phyloP scores from a whole-genome alignment of 1,284 basidiomycete species.

The Porphyrellus sp. region DNA sequence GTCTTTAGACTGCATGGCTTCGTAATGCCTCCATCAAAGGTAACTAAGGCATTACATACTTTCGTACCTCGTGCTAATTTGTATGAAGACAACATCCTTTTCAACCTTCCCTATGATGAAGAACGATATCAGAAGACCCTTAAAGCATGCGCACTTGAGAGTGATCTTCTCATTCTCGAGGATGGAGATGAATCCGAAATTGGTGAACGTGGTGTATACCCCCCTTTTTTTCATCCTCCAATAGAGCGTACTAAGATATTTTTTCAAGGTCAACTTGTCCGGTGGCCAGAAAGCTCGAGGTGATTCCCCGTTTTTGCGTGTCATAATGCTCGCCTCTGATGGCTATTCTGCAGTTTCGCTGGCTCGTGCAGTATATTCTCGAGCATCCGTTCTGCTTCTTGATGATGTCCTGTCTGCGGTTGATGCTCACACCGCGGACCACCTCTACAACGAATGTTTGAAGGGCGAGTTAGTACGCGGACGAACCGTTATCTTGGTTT shows the following conservation, averaged over 20 bases:
- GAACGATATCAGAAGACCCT: slow-evolving; percentile 57
- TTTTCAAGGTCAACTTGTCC: slow-evolving; percentile 72
- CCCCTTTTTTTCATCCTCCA: slow-evolving; percentile 1
- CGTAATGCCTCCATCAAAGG: slow-evolving; percentile 90
- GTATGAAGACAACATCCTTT: slow-evolving; percentile 81
- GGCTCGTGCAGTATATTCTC: slow-evolving; percentile 91
- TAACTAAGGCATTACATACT: slow-evolving; percentile 22
- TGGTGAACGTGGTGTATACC: slow-evolving; percentile 74
- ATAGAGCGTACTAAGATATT: background rate
- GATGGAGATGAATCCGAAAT: slow-evolving; percentile 94
- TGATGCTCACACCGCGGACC: slow-evolving; percentile 86
- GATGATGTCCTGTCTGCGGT: slow-evolving; percentile 86
- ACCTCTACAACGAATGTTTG: slow-evolving; percentile 80
- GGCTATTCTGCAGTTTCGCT: slow-evolving; percentile 60
- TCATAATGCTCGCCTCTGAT: background rate
- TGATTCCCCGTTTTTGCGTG: slow-evolving; percentile 30
- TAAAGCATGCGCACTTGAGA: slow-evolving; percentile 61
- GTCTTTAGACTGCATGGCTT: slow-evolving; percentile 65
- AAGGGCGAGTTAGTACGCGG: slow-evolving; percentile 79
- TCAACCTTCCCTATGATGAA: slow-evolving; percentile 79
- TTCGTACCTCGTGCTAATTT: slow-evolving; percentile 8
- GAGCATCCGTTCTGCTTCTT: slow-evolving; percentile 80
- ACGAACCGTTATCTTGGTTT: slow-evolving; percentile 83
- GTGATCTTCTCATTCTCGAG: slow-evolving; percentile 88
- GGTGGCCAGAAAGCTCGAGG: slow-evolving; percentile 95